Evolutionary conservation across 139 green algal species (phyloP).

Genomic region (Nannochloris sp.): DNA sequence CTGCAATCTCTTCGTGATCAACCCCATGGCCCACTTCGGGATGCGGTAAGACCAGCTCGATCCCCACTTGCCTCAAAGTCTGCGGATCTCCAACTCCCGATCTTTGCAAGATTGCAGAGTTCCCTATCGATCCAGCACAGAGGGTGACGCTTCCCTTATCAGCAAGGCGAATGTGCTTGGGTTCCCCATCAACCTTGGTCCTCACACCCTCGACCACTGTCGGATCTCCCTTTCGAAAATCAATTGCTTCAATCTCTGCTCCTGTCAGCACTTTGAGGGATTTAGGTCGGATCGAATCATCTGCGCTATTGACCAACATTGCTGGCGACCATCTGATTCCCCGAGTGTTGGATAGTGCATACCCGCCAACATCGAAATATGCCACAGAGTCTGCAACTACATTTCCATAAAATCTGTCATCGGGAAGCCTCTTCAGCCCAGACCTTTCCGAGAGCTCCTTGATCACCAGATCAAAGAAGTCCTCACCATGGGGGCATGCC

Average conservation of each 20-base stretch:
- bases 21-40: background rate
- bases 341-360: background rate
- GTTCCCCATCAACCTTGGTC: background rate
- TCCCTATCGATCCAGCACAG: background rate
- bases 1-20: constrained; percentile 1
- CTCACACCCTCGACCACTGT: background rate
- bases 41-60: background rate
- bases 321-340: background rate
- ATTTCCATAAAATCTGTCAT: background rate
- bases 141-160: background rate
- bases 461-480: background rate
- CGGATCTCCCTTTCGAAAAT: background rate
- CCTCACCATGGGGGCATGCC: background rate
- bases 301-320: background rate
- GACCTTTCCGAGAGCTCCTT: background rate
- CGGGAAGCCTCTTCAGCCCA: background rate
- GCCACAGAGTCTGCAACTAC: background rate
- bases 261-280: background rate
- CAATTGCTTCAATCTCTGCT: background rate
- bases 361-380: background rate
- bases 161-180: background rate
- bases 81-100: background rate
- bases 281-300: background rate
- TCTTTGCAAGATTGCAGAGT: constrained; percentile 1
- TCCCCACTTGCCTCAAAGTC: background rate